Evolutionary conservation across 129 eudicot genomes (phyloP).

Genomic region (Ambrosia trifida): DNA sequence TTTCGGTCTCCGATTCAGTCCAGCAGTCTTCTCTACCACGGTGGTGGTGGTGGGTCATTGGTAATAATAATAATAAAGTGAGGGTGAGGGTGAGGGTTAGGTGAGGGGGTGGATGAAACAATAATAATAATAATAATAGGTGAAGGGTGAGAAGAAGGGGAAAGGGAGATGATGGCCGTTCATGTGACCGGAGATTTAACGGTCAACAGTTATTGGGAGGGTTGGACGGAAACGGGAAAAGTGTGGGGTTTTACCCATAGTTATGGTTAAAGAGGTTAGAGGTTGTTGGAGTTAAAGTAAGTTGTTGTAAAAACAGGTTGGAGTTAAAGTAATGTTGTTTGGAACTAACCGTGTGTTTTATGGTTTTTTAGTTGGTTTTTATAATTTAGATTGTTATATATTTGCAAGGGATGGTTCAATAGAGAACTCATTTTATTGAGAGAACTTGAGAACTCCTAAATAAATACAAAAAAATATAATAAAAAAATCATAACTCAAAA

Average conservation of each 20-base stretch:
- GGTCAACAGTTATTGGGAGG: constrained; percentile 44
- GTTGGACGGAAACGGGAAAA: constrained; percentile 41
- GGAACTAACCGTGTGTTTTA: no score
- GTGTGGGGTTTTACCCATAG: constrained; percentile 3
- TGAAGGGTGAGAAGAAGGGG: constrained; percentile 27
- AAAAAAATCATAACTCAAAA: no score
- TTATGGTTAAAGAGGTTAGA: not conserved
- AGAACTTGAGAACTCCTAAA: no score
- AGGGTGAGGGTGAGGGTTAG: constrained; percentile 18
- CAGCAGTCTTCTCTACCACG: constrained; percentile 63
- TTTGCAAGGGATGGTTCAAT: no score
- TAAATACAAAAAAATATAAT: no score
- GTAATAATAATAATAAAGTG: constrained; percentile 11
- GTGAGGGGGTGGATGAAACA: not conserved
- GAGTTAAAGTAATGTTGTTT: no score
- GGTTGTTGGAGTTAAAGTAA: not conserved
- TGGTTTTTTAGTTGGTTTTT: no score
- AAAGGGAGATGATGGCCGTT: constrained; percentile 43
- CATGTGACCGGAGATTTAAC: constrained; percentile 54
- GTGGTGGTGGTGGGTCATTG: constrained; percentile 21
- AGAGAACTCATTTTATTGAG: no score
- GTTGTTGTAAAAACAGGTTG: not conserved
- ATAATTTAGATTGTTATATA: no score
- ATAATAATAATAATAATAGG: not conserved
- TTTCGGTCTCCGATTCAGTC: constrained; percentile 48